Percentiles rank a stretch among this genome's conserved stretches.
Conservation (phyloP, 441 rosid genomes). For the Gossypium schwendimanii region DNA sequence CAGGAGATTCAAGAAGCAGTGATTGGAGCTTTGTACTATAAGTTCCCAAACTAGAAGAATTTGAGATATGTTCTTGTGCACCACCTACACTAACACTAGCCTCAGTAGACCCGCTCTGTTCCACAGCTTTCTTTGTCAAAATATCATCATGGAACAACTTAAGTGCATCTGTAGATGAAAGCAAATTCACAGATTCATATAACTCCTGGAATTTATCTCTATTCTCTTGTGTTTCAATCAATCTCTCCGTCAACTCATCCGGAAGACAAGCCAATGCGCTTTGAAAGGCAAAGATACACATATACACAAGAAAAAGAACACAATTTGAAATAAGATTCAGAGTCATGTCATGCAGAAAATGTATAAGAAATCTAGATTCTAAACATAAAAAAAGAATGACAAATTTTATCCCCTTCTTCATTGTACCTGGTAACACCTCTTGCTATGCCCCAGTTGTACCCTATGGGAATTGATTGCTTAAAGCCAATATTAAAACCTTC, state of each 20-base stretch:
- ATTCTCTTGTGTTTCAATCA: constrained; percentile 42
- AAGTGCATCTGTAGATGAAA: constrained; percentile 52
- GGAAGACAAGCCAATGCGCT: constrained; percentile 65
- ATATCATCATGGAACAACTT: constrained; percentile 38
- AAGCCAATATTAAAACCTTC: constrained; percentile 75
- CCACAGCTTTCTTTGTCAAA: constrained; percentile 23
- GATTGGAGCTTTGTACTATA: constrained; percentile 40
- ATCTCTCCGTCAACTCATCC: constrained; percentile 37
- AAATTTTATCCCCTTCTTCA: neutral
- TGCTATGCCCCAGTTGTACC: constrained; percentile 63
- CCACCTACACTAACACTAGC: constrained; percentile 12
- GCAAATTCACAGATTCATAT: constrained; percentile 36
- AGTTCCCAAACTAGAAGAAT: constrained; percentile 25
- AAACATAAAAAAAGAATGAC: neutral
- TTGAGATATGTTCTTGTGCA: constrained; percentile 13
- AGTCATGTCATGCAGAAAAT: neutral
- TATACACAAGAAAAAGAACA: neutral
- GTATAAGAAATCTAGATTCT: neutral
- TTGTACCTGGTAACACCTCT: constrained; percentile 74
- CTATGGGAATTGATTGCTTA: constrained; percentile 49
- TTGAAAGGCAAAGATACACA: constrained; percentile 11
- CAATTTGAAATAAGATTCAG: neutral
- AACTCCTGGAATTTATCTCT: constrained; percentile 34
- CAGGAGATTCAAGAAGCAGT: constrained; percentile 46
- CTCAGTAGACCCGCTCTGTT: constrained; percentile 22